Percentiles rank a stretch among this genome's conserved stretches.
phyloP scores from a whole-genome alignment of 768 basidiomycete genomes.

The Serpula lacrymans region DNA sequence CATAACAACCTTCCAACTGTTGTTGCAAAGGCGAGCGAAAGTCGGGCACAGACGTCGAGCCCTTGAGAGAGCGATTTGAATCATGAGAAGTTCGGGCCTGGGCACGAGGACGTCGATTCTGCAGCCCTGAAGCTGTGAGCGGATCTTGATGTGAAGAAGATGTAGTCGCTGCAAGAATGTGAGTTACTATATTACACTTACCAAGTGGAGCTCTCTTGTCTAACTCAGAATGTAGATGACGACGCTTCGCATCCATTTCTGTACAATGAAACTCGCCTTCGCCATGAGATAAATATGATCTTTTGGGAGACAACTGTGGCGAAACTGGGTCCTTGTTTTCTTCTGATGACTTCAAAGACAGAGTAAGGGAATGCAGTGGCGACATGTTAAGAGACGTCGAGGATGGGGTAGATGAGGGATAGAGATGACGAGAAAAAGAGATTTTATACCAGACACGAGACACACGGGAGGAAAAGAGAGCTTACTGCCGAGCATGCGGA shows the following conservation, averaged over 20 bases:
- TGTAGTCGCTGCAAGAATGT: constrained; percentile 3
- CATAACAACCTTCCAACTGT: constrained; percentile 10
- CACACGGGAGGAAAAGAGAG: neutral
- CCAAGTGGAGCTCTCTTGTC: constrained; percentile 19
- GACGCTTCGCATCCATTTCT: constrained; percentile 17
- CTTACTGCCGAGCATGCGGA: constrained; percentile 1
- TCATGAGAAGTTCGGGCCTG: constrained; percentile 3
- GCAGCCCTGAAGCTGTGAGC: constrained; percentile 17
- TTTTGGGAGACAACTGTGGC: constrained; percentile 16
- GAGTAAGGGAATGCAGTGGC: constrained; percentile 6
- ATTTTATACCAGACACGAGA: constrained; percentile 5
- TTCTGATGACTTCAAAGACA: constrained; percentile 4
- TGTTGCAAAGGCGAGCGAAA: constrained; percentile 5
- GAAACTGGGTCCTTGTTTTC: constrained; percentile 13
- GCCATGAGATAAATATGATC: constrained; percentile 14
- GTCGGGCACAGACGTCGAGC: constrained; percentile 12
- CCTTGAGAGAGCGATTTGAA: constrained; percentile 10
- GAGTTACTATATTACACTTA: constrained; percentile 14
- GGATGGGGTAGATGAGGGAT: constrained; percentile 4
- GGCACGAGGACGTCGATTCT: constrained; percentile 16
- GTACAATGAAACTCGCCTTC: no score
- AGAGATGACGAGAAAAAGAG: constrained; percentile 12
- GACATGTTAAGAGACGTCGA: constrained; percentile 8
- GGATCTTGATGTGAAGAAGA: constrained; percentile 18
- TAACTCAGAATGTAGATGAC: constrained; percentile 12